Conservation (phyloP, 495 filamentous ascomycete genomes). For the Tuber microsphaerosporum region DNA sequence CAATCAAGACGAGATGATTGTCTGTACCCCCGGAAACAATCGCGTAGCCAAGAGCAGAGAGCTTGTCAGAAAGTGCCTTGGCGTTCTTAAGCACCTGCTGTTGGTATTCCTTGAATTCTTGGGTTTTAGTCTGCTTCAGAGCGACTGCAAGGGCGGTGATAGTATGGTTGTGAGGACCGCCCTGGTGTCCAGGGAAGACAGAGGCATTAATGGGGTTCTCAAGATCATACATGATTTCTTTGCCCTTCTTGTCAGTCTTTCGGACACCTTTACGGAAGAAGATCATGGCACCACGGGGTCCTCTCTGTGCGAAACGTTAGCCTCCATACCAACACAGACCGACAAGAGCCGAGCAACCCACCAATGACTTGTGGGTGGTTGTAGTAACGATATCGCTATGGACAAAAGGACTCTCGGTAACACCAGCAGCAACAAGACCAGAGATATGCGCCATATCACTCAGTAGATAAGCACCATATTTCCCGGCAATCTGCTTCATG, state of each 20-base stretch:
- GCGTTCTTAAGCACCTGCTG: slow-evolving; percentile 79
- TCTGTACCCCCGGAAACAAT: slow-evolving; percentile 91
- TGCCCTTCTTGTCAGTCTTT: slow-evolving; percentile 74
- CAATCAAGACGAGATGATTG: slow-evolving; percentile 92
- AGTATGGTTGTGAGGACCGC: slow-evolving; percentile 97
- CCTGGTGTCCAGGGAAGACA: slow-evolving; percentile 98
- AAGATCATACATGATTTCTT: slow-evolving; percentile 77
- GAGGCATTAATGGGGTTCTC: slow-evolving; percentile 91
- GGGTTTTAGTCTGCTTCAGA: slow-evolving; percentile 79
- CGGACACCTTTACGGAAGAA: slow-evolving; percentile 92
- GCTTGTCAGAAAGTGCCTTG: slow-evolving; percentile 68
- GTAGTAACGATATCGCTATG: slow-evolving; percentile 93
- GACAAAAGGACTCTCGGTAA: slow-evolving; percentile 79
- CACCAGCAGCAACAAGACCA: slow-evolving; percentile 82
- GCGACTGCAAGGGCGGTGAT: slow-evolving; percentile 93
- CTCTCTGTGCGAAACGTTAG: slow-evolving; percentile 47
- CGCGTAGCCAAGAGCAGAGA: slow-evolving; percentile 76
- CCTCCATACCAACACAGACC: background rate
- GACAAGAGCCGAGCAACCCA: background rate
- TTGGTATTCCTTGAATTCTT: slow-evolving; percentile 87
- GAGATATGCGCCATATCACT: slow-evolving; percentile 99
- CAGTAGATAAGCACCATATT: slow-evolving; percentile 84
- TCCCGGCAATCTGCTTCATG: slow-evolving; percentile 80
- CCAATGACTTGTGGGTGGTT: slow-evolving; percentile 92
- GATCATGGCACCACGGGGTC: slow-evolving; percentile 93